Evolutionary conservation across 345 rosid species (phyloP).

Genomic region (Stellera chamaejasme): DNA sequence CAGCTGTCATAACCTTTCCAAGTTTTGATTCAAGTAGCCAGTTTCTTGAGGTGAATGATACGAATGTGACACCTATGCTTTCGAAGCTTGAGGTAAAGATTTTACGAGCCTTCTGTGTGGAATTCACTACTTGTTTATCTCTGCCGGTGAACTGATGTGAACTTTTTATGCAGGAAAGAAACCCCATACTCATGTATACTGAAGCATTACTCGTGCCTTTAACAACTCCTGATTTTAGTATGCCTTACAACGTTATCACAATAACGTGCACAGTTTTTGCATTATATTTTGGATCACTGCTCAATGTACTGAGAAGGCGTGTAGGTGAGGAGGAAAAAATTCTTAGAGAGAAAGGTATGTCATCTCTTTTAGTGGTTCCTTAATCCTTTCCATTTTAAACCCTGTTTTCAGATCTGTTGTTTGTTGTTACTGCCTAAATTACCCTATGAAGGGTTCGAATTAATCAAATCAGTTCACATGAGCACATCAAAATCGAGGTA

Average conservation of each 20-base stretch:
- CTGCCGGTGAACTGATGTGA: constrained; percentile 6
- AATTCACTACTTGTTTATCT: background rate
- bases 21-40: constrained; percentile 37
- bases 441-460: too few relatives aligned
- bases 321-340: constrained; percentile 74
- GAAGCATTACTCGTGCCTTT: constrained; percentile 89
- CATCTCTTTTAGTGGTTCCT: constrained; percentile 4
- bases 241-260: constrained; percentile 98
- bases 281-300: constrained; percentile 81
- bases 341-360: constrained; percentile 57
- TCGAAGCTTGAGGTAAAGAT: constrained; percentile 52
- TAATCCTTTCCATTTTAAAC: background rate
- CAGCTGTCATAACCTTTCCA: constrained; percentile 83
- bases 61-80: constrained; percentile 37
- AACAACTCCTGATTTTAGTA: constrained; percentile 97
- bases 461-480: too few relatives aligned
- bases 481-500: too few relatives aligned
- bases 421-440: too few relatives aligned
- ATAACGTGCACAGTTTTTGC: constrained; percentile 90
- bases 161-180: constrained; percentile 49
- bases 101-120: background rate
- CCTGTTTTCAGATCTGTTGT: too few relatives aligned
- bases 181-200: constrained; percentile 60
- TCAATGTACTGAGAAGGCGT: constrained; percentile 71
- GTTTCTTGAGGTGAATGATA: constrained; percentile 28